Percentiles rank a stretch among this genome's conserved stretches.
Conservation (phyloP, 176 grass and related monocot genomes). For the Avena eriantha region DNA sequence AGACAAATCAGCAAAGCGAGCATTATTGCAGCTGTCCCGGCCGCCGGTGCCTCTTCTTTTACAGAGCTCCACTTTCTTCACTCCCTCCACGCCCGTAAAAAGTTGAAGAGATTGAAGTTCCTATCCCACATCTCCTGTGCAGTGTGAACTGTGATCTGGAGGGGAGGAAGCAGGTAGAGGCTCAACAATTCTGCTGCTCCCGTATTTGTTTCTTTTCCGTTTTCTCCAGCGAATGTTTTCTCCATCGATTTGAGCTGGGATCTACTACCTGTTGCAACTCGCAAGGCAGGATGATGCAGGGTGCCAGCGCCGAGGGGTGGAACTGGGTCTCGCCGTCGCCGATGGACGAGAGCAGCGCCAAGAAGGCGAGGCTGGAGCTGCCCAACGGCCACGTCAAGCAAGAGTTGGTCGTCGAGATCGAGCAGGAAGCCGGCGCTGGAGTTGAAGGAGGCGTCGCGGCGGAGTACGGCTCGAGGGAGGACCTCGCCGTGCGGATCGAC, state of each 20-base stretch:
- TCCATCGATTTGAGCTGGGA: not conserved
- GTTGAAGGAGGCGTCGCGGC: not conserved
- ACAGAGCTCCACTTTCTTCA: too few relatives aligned
- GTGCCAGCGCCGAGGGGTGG: not conserved
- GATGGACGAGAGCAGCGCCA: not conserved
- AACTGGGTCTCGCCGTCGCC: not conserved
- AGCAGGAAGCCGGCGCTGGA: not conserved
- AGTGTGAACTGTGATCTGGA: not conserved
- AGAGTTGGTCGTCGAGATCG: not conserved
- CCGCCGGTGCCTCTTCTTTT: too few relatives aligned
- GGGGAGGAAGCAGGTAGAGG: not conserved
- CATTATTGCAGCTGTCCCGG: too few relatives aligned
- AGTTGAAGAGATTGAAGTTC: too few relatives aligned
- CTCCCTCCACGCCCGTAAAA: too few relatives aligned
- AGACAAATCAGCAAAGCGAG: not conserved
- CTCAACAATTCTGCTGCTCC: too few relatives aligned
- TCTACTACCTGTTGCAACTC: not conserved
- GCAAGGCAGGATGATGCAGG: not conserved
- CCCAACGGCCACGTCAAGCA: not conserved
- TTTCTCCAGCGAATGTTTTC: not conserved
- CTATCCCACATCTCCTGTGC: too few relatives aligned
- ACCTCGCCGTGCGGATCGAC: conserved; percentile 14
- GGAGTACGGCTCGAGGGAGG: not conserved
- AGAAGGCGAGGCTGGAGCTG: conserved; percentile 11
- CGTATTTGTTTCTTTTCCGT: not conserved